These are phyloP conservation scores for Saccharomyces hybrid DNA, from an alignment of 1,139 yeast genomes.

Conservation along the genomic window DNA sequence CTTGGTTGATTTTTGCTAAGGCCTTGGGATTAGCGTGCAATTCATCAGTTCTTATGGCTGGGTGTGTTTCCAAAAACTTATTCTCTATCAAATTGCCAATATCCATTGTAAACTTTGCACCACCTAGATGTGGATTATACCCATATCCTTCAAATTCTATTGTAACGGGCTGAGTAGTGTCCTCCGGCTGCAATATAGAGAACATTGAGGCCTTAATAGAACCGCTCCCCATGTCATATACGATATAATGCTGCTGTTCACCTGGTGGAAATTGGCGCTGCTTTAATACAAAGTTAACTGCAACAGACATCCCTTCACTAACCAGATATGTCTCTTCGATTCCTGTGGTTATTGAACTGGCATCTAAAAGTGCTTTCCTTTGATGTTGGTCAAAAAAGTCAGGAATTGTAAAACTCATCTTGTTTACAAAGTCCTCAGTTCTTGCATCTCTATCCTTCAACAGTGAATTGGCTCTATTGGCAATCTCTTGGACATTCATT, in stretches of 20 bases:
- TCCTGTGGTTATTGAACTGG: constrained; percentile 38
- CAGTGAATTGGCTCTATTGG: constrained; percentile 51
- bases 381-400: constrained; percentile 59
- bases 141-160: constrained; percentile 71
- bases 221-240: constrained; percentile 92
- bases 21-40: constrained; percentile 50
- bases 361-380: constrained; percentile 65
- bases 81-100: constrained; percentile 54
- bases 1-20: constrained; percentile 61
- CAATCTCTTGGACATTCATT: constrained; percentile 68
- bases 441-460: constrained; percentile 37
- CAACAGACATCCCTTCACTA: constrained; percentile 89
- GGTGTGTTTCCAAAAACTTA: constrained; percentile 43
- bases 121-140: constrained; percentile 61
- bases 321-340: constrained; percentile 56
- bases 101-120: constrained; percentile 60
- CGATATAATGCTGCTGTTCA: constrained; percentile 52
- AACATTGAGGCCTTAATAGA: constrained; percentile 81
- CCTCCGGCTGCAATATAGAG: constrained; percentile 45
- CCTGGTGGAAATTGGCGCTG: constrained; percentile 35
- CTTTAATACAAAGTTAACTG: constrained; percentile 58
- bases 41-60: constrained; percentile 33
- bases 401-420: constrained; percentile 55
- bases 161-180: constrained; percentile 34
- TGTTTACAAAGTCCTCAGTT: constrained; percentile 54